A percentile compares a stretch with the other conserved stretches of the same genome.
Evolutionary conservation across 2,329 filamentous ascomycete genomes (phyloP).

Genomic region (Hymenoscyphus fraxineus): DNA sequence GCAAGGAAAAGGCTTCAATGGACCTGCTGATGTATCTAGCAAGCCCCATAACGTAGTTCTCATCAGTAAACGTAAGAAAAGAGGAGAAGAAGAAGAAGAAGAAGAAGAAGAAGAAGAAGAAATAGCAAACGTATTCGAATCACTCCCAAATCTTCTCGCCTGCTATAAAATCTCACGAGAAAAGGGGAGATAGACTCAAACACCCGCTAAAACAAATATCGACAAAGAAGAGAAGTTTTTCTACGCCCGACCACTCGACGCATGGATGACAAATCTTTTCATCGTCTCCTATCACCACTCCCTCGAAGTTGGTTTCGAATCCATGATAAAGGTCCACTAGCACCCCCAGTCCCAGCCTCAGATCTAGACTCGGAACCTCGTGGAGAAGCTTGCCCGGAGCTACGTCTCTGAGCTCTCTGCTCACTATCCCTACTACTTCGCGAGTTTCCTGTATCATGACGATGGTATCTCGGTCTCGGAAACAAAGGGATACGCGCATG

Average conservation of each 20-base stretch:
- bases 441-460: background rate
- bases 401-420: constrained; percentile 21
- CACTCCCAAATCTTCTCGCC: background rate
- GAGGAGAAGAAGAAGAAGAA: background rate
- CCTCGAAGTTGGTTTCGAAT: constrained; percentile 26
- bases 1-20: background rate
- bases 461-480: background rate
- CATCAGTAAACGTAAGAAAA: background rate
- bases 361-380: constrained; percentile 11
- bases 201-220: background rate
- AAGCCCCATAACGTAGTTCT: background rate
- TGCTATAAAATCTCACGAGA: background rate
- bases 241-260: background rate
- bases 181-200: background rate
- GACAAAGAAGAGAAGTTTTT: background rate
- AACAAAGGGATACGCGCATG: background rate
- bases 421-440: background rate
- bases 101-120: background rate
- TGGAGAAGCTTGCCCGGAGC: constrained; percentile 14
- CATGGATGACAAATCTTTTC: background rate
- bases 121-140: background rate
- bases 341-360: constrained; percentile 10
- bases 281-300: constrained; percentile 6
- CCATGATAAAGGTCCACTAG: constrained; percentile 25
- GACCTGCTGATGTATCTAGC: background rate